Evolutionary conservation across 768 basidiomycete genomes (phyloP), one percentile per base, ranked within the genome.

Genomic region (Amanita polypyramis): DNA sequence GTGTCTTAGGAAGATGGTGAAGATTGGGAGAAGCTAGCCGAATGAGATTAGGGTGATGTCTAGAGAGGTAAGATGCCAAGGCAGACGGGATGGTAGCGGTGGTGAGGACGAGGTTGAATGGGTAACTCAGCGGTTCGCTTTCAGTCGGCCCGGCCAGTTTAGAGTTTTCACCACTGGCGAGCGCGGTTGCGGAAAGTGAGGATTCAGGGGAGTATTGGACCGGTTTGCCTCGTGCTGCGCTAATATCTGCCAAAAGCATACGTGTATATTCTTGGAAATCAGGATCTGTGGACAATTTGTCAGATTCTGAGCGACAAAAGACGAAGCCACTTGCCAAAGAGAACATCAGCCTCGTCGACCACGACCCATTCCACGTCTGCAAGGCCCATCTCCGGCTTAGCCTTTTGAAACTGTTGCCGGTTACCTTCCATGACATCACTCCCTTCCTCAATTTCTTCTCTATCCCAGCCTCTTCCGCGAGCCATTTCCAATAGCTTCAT

Each of bases 311-410:
- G 21, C 34, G 27, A 39, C 12, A n/a, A 35, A 34, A 34, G 32
- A 30, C 43, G 11, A 41, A 44, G 4, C n/a, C 37, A 63, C 75
- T 43, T 53, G 88, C 92, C 89, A 45, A 95, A 83, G 10, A 94
- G 68, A 42, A 96, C 79, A 59, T 95, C 93, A 0, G 93, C 92
- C 59, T 96, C 92, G 52, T 96, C 93, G 1, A 95, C 68, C 2
- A 94, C 71, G 5, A 95, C 82, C 90, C 90, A 95, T 56, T 95
- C 89, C 1, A 94, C 68, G 42, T 78, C 74, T 44, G 72, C 73
- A 19, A 91, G 63, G 1, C 79, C 73, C 65, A 88, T 73, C 56
- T 80, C 72, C 4, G 77, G 72, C 39, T 72, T 66, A 17, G 51
- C 65, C 56, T 52, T 33, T 15, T 17, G 17, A 17, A 19, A 15